Evolutionary conservation across 2,329 filamentous ascomycete species (phyloP), one percentile per base, ranked within the genome.

Genomic region (Paraphaeosphaeria minitans): DNA sequence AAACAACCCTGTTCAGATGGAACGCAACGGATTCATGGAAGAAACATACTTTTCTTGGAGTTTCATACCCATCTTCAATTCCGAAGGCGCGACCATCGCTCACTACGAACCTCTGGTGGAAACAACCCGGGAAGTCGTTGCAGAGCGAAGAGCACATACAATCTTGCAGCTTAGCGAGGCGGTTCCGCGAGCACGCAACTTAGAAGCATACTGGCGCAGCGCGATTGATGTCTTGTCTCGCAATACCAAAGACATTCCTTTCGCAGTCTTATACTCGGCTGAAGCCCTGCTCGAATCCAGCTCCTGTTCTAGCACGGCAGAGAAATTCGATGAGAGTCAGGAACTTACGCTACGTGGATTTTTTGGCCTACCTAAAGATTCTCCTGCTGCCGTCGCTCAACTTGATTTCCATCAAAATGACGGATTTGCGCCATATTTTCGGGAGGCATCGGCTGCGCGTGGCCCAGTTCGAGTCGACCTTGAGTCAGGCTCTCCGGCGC

Each of bases 21-120:
- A 83, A 29, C 85, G 90, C 13, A 83, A 88, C 61, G 85, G 86
- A 1, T 90, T 84, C 58, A 75, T 91, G 1, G 90, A 95, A 74
- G 91, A 94, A 70, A 87, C 89, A 0, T 93, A 90, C 68, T 93
- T 92, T 74, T 89, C 88, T 13, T 93, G 90, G 87, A 89, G 87
- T 2, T 85, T 93, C 35, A 87, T 93, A 14, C 91, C 91, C 0
- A 79, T 93, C 42, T 82, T 93, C 2, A 89, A 89, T 6, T 81
- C 81, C 12, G 85, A 91, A 53, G 90, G 90, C 1, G 83, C 84
- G 12, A 86, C 92, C 9, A 84, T 89, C 37, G 90, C 89, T 2
- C 77, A 93, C 0, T 92, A 91, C 71, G 92, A 93, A 66, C 89
- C 89, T 1, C 84, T 87, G 0, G 91, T 91, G 61, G 91, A 94